phyloP scores from a whole-genome alignment of 805 yeast genomes.

The Zygoascus ofunaensis region DNA sequence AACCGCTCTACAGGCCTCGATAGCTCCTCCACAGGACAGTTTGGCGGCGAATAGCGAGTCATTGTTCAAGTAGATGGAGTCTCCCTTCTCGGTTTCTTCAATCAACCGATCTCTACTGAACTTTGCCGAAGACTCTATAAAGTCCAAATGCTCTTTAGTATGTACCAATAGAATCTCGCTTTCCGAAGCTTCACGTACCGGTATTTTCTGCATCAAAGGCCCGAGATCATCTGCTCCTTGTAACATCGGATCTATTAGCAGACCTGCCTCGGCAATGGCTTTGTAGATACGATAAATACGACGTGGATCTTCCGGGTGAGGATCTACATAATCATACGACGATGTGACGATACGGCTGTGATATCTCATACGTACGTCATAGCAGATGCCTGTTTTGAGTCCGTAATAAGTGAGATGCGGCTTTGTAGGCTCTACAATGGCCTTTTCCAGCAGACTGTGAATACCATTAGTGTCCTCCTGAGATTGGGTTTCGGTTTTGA shows the following conservation, averaged over 20 bases:
- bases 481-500: no score
- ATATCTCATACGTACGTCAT: conserved; percentile 95
- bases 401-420: conserved; percentile 68
- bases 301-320: conserved; percentile 98
- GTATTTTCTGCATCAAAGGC: conserved; percentile 77
- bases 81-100: conserved; percentile 82
- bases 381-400: conserved; percentile 85
- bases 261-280: conserved; percentile 87
- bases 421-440: not conserved
- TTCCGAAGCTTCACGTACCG: conserved; percentile 77
- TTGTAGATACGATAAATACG: conserved; percentile 90
- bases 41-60: conserved; percentile 83
- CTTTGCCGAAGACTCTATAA: conserved; percentile 60
- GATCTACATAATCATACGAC: conserved; percentile 89
- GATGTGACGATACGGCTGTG: conserved; percentile 92
- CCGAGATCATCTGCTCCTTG: conserved; percentile 72
- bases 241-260: conserved; percentile 68
- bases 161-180: conserved; percentile 87
- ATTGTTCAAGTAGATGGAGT: conserved; percentile 88
- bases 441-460: not conserved
- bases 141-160: conserved; percentile 67
- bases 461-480: no score
- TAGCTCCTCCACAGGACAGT: conserved; percentile 92
- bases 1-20: conserved; percentile 92
- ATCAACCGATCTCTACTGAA: conserved; percentile 72